phyloP scores from a whole-genome alignment of 192 early-diverging fungal genomes.

The Coemansia sp. region DNA sequence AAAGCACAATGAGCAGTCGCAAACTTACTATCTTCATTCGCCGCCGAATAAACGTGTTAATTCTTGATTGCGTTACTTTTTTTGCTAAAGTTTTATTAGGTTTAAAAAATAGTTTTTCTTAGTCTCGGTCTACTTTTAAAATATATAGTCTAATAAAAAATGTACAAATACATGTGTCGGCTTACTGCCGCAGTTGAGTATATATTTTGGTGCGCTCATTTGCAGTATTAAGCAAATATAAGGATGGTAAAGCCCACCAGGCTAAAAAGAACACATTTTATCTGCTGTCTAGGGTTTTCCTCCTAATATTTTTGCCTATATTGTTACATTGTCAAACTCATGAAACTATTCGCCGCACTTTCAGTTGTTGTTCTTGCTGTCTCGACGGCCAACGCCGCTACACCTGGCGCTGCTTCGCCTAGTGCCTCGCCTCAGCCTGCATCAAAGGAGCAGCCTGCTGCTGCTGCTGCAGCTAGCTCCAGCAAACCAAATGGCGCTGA shows the following conservation, averaged over 20 bases:
- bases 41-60: neutral
- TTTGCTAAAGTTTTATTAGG: neutral
- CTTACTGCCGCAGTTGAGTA: neutral
- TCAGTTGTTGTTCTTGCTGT: neutral
- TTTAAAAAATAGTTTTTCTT: neutral
- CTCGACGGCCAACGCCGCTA: neutral
- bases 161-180: neutral
- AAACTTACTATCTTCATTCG: too few species aligned
- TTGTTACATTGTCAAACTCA: neutral
- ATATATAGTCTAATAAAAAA: neutral
- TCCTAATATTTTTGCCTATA: too few species aligned
- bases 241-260: too few species aligned
- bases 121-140: neutral
- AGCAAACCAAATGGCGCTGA: constrained; percentile 23
- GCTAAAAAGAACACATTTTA: too few species aligned
- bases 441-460: constrained; percentile 1
- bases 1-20: too few species aligned
- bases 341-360: neutral
- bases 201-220: too few species aligned
- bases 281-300: too few species aligned
- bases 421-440: neutral
- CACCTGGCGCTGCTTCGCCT: neutral
- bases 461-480: neutral
- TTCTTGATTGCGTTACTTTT: neutral
- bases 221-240: too few species aligned